Evolutionary conservation across 192 early-diverging fungal genomes (phyloP), one percentile per base, ranked within the genome.

Genomic region (Powellomyces hirtus): DNA sequence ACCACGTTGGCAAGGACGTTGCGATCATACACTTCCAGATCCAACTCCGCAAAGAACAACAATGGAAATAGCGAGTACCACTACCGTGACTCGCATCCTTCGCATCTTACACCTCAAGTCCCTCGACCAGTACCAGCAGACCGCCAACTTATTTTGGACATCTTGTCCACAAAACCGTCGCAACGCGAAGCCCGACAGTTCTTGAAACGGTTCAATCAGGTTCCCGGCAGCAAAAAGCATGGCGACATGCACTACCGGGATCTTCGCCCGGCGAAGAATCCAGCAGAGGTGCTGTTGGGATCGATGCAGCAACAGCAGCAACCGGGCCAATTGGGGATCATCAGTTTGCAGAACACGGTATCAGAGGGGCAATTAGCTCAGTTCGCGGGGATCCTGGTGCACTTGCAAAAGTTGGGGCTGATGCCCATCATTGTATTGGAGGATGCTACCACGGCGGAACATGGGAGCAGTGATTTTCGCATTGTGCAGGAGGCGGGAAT

Each of bases 371-470:
- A 75, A 8, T 73, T 85, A 51, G 38, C 55, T 8, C 51, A 59
- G 11, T 73, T 89, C 14, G 83, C 81, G 16, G 74, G 62, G 7
- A 89, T 87, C 1, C 71, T 92, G 13, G 79, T 86, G 11, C 86
- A 89, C 27, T 71, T 90, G 20, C 84, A 87, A 59, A 73, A 84
- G 55, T 74, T 92, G 11, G 90, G 89, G 0, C 58, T 92, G 24
- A 77, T 77, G 56, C 84, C 87, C 8, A 75, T 92, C 29, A 80
- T 88, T 4, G 81, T 91, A 49, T 30, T 89, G n/a, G 86, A 90
- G 22, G 16, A 22, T 5, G 22, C 38, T 26, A 1, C 37, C 22
- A 31, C 61, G 59, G n/a, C n/a, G n/a, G n/a, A n/a, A n/a, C 37
- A 26, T 33, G 64, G 50, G 1, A n/a, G n/a, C n/a, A n/a, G n/a